phyloP scores from a whole-genome alignment of 805 yeast genomes.

The Saccharomycopsis amapae region DNA sequence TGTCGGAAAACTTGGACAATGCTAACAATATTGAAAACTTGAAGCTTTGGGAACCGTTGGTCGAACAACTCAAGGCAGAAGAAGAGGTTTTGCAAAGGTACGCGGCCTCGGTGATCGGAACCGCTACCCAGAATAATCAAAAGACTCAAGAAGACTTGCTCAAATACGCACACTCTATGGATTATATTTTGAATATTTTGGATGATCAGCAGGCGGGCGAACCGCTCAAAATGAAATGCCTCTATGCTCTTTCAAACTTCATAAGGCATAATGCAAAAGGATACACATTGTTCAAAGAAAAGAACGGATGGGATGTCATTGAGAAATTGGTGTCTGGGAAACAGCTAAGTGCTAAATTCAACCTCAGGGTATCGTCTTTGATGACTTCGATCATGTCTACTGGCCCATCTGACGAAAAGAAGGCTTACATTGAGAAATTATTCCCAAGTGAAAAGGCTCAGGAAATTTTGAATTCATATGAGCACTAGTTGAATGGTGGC shows the following conservation, averaged over 20 bases:
- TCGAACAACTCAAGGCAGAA: conserved; percentile 43
- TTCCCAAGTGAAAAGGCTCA: background rate
- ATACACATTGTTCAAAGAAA: conserved; percentile 45
- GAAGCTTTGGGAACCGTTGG: conserved; percentile 69
- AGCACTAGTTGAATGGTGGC: background rate
- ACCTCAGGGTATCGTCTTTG: conserved; percentile 48
- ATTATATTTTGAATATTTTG: conserved; percentile 39
- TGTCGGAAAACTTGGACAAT: conserved; percentile 87
- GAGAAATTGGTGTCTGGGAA: conserved; percentile 27
- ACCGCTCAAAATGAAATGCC: conserved; percentile 42
- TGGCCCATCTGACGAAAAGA: conserved; percentile 36
- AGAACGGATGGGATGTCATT: conserved; percentile 58
- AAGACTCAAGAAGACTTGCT: conserved; percentile 62
- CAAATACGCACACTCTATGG: conserved; percentile 42
- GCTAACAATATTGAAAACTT: conserved; percentile 86
- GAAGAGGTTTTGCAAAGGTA: conserved; percentile 42
- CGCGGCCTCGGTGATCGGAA: conserved; percentile 73
- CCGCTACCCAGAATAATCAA: conserved; percentile 88
- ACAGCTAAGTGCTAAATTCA: conserved; percentile 19
- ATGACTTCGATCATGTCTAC: conserved; percentile 54
- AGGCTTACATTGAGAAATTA: conserved; percentile 31
- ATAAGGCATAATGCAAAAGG: conserved; percentile 61
- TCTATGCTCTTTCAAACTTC: conserved; percentile 71
- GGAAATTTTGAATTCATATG: conserved; percentile 6
- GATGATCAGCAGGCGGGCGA: conserved; percentile 28